These are phyloP conservation scores for Platanthera guangdongensis DNA, from an alignment of 106 monocot species.

Conservation along the genomic window DNA sequence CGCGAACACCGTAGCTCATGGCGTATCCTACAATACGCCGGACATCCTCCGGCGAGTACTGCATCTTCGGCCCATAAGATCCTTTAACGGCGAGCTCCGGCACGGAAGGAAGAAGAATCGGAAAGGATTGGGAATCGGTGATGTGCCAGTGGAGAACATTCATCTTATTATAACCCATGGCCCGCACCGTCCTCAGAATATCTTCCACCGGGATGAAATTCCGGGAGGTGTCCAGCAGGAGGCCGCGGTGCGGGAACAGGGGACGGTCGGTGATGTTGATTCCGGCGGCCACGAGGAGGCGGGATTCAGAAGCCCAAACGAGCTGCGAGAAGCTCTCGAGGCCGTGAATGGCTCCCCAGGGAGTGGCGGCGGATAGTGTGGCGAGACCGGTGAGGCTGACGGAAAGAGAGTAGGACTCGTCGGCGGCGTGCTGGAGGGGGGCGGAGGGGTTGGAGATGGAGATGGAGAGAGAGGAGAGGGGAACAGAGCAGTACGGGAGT, in stretches of 20 bases:
- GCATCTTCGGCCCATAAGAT: conserved; percentile 16
- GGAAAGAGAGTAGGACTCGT: conserved; percentile 69
- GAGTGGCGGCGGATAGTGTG: conserved; percentile 34
- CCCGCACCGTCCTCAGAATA: conserved; percentile 15
- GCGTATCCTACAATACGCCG: conserved; percentile 12
- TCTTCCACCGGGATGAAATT: conserved; percentile 13
- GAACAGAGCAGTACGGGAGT: background rate
- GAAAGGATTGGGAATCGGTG: conserved; percentile 22
- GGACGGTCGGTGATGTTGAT: conserved; percentile 18
- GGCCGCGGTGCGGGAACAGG: conserved; percentile 18
- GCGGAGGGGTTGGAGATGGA: conserved; percentile 35
- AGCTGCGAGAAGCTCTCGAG: conserved; percentile 91
- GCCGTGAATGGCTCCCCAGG: conserved; percentile 82
- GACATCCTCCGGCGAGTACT: conserved; percentile 12
- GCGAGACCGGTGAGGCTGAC: conserved; percentile 24
- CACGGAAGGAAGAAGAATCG: conserved; percentile 17
- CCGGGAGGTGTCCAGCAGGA: conserved; percentile 20
- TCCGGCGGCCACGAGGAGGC: background rate
- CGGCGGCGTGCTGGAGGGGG: conserved; percentile 48
- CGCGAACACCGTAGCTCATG: conserved; percentile 16
- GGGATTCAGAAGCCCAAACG: conserved; percentile 15
- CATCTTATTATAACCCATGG: conserved; percentile 19
- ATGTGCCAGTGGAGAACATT: conserved; percentile 28
- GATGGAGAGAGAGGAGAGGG: conserved; percentile 23
- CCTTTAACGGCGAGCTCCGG: conserved; percentile 19